Evolutionary conservation across 2,329 filamentous ascomycete genomes (phyloP).

Genomic region (Lachnellula hyalina): DNA sequence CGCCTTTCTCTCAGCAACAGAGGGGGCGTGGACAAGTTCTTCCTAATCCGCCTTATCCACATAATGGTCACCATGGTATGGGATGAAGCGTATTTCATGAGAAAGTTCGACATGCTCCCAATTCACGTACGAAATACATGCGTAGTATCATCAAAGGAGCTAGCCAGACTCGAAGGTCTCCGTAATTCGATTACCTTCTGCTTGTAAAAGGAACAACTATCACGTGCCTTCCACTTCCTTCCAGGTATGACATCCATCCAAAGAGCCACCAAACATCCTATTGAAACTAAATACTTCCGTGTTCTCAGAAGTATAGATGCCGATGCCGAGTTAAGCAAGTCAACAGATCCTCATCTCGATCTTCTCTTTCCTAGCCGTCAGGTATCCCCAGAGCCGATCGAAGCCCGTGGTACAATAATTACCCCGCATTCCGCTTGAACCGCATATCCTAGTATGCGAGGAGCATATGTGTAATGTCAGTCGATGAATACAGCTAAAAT

Average conservation of each 20-base stretch:
- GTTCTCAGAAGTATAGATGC: constrained; percentile 5
- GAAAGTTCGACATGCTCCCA: no score
- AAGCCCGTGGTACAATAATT: no score
- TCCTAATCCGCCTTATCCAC: neutral
- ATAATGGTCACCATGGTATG: constrained; percentile 1
- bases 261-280: constrained; percentile 16
- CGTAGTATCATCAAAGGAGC: neutral
- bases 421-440: no score
- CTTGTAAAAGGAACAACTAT: neutral
- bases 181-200: no score
- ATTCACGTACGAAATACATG: no score
- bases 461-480: no score
- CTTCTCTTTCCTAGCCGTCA: constrained; percentile 5
- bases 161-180: neutral
- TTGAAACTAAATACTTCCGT: constrained; percentile 17
- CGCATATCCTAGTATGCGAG: no score
- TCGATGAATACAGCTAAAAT: no score
- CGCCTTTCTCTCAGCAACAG: constrained; percentile 15
- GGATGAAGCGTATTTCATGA: no score
- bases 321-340: constrained; percentile 8
- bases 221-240: neutral
- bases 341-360: constrained; percentile 16
- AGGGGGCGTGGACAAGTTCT: neutral
- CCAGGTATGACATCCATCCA: neutral
- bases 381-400: no score